These are phyloP conservation scores for Trichophyton mentagrophytes DNA, from an alignment of 2,329 filamentous ascomycete species.

Conservation along the genomic window DNA sequence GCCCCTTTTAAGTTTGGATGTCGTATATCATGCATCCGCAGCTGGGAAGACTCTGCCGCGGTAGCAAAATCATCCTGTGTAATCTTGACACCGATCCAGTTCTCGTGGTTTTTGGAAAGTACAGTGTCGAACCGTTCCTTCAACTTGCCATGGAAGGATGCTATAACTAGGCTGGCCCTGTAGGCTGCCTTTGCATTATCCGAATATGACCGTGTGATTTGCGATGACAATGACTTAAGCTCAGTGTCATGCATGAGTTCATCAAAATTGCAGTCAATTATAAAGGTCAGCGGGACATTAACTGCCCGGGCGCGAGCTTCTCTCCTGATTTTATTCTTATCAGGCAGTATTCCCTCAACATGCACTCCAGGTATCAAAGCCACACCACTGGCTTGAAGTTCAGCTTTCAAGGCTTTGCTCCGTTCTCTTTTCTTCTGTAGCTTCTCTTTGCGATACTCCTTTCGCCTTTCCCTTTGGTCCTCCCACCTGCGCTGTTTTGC, in stretches of 20 bases:
- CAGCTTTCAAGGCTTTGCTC: slow-evolving; percentile 30
- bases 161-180: slow-evolving; percentile 60
- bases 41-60: slow-evolving; percentile 52
- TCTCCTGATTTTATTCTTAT: slow-evolving; percentile 12
- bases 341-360: slow-evolving; percentile 10
- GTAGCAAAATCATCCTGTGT: slow-evolving; percentile 60
- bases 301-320: slow-evolving; percentile 26
- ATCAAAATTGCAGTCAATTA: slow-evolving; percentile 90
- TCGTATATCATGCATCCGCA: slow-evolving; percentile 48
- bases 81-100: slow-evolving; percentile 70
- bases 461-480: slow-evolving; percentile 49
- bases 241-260: slow-evolving; percentile 80
- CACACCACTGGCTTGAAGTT: slow-evolving; percentile 19
- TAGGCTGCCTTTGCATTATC: slow-evolving; percentile 63
- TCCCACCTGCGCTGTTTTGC: slow-evolving; percentile 64
- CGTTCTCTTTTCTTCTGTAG: slow-evolving; percentile 41
- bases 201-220: slow-evolving; percentile 79
- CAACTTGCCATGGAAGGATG: slow-evolving; percentile 62
- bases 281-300: slow-evolving; percentile 61
- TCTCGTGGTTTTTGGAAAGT: slow-evolving; percentile 55
- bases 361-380: slow-evolving; percentile 14
- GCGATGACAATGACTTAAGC: slow-evolving; percentile 64
- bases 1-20: slow-evolving; percentile 49
- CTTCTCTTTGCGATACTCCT: slow-evolving; percentile 47
- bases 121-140: slow-evolving; percentile 68